Evolutionary conservation across 2,329 filamentous ascomycete species (phyloP), one percentile per base, ranked within the genome.

Genomic region (Colletotrichum sp.): DNA sequence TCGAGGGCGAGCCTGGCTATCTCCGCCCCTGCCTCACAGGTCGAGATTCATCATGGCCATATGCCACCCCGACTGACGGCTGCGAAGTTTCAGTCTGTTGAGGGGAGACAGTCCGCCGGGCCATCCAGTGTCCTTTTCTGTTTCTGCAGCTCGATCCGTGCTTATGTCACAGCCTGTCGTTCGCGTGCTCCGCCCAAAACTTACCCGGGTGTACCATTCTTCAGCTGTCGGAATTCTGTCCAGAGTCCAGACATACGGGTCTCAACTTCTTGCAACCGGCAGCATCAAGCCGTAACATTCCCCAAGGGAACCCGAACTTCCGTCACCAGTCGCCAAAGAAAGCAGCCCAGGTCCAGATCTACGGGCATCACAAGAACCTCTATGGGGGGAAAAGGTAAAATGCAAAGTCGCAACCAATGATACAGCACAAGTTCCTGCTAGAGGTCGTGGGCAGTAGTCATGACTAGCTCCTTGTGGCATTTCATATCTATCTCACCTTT

Each of bases 41-140:
- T 30, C 26, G 24, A 59, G 64, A 48, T n/a, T 24, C 26, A 52
- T 57, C 36, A n/a, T 43, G 63, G n/a, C 68, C 24, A 34, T 68
- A 48, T 69, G 59, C 74, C 70, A 74, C 72, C 61, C 65, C 39
- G 55, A 66, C 60, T 59, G 59, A 66, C 16, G 60, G 74, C 70
- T 55, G 48, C 28, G 52, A 73, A 30, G 74, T 76, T 76, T 74
- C 74, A 74, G 70, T 60, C 68, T 43, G 18, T 61, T 36, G 59
- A 65, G 59, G 59, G 28, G 30, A 65, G 68, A 39, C 30, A 68
- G n/a, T 48, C 36, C 15, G 28, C 24, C 64, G 34, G 43, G 48
- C n/a, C 69, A 36, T 21, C 63, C 55, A 72, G 43, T 43, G 64
- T 65, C 68, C 65, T 74, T 64, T 59, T 59, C 52, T 26, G 34